Conservation (phyloP, 805 yeast genomes). For the Suhomyces canberraensis region DNA sequence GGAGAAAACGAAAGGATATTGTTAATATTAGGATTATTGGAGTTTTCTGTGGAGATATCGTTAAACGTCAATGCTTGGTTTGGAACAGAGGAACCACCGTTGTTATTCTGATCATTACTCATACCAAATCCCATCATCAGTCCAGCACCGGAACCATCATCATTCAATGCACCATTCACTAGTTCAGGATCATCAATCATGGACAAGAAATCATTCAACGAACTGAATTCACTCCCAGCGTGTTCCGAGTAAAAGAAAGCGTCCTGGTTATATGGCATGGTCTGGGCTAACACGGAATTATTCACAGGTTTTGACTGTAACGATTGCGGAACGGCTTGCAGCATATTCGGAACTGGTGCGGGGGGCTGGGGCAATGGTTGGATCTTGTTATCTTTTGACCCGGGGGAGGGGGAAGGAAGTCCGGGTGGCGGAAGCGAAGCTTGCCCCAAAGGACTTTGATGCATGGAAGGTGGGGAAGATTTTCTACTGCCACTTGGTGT, state of each 20-base stretch:
- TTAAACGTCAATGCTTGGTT: background rate
- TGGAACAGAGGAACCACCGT: background rate
- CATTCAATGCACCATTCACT: conserved; percentile 43
- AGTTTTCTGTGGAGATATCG: background rate
- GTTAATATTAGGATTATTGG: conserved; percentile 8
- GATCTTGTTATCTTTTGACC: conserved; percentile 2
- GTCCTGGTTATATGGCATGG: conserved; percentile 51
- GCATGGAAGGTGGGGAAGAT: background rate
- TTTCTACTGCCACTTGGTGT: conserved; percentile 4
- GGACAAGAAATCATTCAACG: conserved; percentile 81
- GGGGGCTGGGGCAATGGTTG: conserved; percentile 6
- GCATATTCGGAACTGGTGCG: background rate
- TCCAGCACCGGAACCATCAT: conserved; percentile 13
- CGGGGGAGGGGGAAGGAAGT: conserved; percentile 2
- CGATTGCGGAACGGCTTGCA: conserved; percentile 7
- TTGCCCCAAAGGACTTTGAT: conserved; percentile 4
- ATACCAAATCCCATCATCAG: conserved; percentile 22
- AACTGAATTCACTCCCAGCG: conserved; percentile 88
- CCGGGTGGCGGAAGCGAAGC: conserved; percentile 5
- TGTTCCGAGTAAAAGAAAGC: conserved; percentile 87
- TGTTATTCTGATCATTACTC: background rate
- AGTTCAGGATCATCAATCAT: conserved; percentile 86
- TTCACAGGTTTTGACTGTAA: conserved; percentile 2
- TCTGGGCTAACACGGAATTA: conserved; percentile 35
- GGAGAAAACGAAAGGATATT: conserved; percentile 31